phyloP scores from a whole-genome alignment of 148 eudicot species.

The Linanthus parryae region DNA sequence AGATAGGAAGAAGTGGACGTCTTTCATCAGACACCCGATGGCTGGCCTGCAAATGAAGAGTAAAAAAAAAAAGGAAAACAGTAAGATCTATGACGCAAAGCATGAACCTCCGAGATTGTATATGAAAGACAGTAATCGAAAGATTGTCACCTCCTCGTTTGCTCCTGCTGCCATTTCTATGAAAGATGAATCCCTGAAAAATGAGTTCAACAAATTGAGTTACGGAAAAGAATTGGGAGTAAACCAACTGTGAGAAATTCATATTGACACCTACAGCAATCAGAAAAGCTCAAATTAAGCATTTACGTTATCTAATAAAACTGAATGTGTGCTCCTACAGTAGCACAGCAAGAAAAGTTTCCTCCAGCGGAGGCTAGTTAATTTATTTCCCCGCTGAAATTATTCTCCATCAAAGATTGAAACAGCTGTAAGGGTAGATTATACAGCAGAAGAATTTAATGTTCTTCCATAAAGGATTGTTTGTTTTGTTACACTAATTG shows the following conservation, averaged over 20 bases:
- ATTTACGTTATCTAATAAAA: too few species aligned
- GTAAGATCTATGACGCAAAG: neutral
- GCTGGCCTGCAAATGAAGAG: slow-evolving; percentile 45
- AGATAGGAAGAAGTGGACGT: slow-evolving; percentile 83
- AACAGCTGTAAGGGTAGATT: too few species aligned
- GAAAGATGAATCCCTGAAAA: slow-evolving; percentile 46
- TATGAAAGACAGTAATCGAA: neutral
- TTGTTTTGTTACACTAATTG: too few species aligned
- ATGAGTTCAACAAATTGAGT: neutral
- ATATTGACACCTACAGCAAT: neutral
- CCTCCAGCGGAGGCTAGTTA: too few species aligned
- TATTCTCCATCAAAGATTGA: too few species aligned
- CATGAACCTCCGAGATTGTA: neutral
- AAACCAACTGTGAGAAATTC: neutral
- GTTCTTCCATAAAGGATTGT: too few species aligned
- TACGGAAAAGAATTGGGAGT: slow-evolving; percentile 3
- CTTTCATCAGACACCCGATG: slow-evolving; percentile 77
- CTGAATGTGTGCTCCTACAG: too few species aligned
- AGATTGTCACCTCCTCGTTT: slow-evolving; percentile 66
- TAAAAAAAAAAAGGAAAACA: slow-evolving; percentile 1
- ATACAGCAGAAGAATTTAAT: too few species aligned
- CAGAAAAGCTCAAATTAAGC: too few species aligned
- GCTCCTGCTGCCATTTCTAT: slow-evolving; percentile 86
- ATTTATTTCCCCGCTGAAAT: too few species aligned
- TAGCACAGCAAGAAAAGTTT: too few species aligned